A percentile compares a stretch with the other conserved stretches of the same genome.
Conservation (phyloP, 2,329 filamentous ascomycete genomes). For the Cordyceps cicadae region DNA sequence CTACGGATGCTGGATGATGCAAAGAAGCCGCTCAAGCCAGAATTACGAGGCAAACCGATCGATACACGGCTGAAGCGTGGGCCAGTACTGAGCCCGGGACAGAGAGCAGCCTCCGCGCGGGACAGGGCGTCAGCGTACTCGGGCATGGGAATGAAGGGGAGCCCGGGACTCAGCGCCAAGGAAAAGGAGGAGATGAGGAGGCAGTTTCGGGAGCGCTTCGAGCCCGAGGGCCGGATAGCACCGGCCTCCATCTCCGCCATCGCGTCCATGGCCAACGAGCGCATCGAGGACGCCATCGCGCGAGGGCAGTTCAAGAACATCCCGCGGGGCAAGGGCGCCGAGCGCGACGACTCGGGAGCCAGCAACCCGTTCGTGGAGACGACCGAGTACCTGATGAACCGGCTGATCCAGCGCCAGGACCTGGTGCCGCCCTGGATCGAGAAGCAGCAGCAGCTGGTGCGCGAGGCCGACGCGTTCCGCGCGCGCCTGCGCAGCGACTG, state of each 20-base stretch:
- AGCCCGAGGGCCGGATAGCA: conserved; percentile 61
- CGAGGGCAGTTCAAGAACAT: conserved; percentile 83
- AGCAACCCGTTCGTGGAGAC: conserved; percentile 89
- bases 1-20: conserved; percentile 80
- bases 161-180: conserved; percentile 52
- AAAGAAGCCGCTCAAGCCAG: conserved; percentile 56
- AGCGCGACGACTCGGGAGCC: conserved; percentile 78
- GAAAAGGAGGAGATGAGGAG: conserved; percentile 65
- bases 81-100: conserved; percentile 32
- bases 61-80: conserved; percentile 42
- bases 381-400: conserved; percentile 97
- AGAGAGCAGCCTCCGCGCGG: conserved; percentile 44
- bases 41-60: conserved; percentile 40
- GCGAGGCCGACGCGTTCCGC: conserved; percentile 62
- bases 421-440: conserved; percentile 98
- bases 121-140: conserved; percentile 49
- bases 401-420: conserved; percentile 94
- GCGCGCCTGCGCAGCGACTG: conserved; percentile 70
- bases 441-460: conserved; percentile 85
- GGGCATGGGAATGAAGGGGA: conserved; percentile 34
- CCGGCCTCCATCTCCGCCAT: conserved; percentile 73
- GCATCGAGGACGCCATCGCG: conserved; percentile 89
- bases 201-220: conserved; percentile 75
- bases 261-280: conserved; percentile 75
- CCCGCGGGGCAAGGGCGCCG: conserved; percentile 67